Evolutionary conservation across 192 early-diverging fungal genomes (phyloP), one percentile per base, ranked within the genome.

Genomic region (Backusella tarrabulga): DNA sequence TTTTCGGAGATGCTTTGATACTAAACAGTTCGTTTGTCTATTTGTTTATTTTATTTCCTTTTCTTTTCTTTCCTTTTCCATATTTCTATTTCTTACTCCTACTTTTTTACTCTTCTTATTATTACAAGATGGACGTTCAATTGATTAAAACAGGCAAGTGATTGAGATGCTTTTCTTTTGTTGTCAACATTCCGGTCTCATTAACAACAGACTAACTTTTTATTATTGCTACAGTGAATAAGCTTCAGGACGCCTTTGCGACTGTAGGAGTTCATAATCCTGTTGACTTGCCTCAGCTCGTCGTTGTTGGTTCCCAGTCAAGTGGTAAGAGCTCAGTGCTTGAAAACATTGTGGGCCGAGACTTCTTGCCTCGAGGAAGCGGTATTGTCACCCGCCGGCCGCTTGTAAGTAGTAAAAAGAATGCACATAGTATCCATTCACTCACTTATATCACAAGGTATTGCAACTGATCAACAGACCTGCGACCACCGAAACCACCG

Each of bases 281-380:
- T 7, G 93, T 96, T 9, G 95, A 96, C 87, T 80, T 96, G 78
- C 95, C 95, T 40, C 95, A 96, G 78, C 94, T 95, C 80, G 91
- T 91, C 42, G 94, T 95, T 36, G 93, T 95, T 83, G 94, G 94
- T 66, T 93, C 92, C 52, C 94, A 95, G 83, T 92, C 90, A 73
- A 91, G 89, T 85, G 98, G 98, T 36, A 99, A 99, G 85, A 94
- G 92, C 79, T 98, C 97, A 15, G 98, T 99, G 34, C 91, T 99
- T 35, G 98, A 99, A 76, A 99, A 99, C 84, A 97, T 99, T 91
- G 98, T 99, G 29, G 98, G 98, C 26, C 87, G 95, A 72, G 98
- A 99, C 88, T 99, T 99, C 87, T 82, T 99, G 76, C 98, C 98
- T 66, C 90, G 98, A 79, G 98, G 98, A 32, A 93, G 92, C 17